A percentile compares a stretch with the other conserved stretches of the same genome.
Evolutionary conservation across 176 grass and related monocot genomes (phyloP).

Genomic region (Bothriochloa decipiens): DNA sequence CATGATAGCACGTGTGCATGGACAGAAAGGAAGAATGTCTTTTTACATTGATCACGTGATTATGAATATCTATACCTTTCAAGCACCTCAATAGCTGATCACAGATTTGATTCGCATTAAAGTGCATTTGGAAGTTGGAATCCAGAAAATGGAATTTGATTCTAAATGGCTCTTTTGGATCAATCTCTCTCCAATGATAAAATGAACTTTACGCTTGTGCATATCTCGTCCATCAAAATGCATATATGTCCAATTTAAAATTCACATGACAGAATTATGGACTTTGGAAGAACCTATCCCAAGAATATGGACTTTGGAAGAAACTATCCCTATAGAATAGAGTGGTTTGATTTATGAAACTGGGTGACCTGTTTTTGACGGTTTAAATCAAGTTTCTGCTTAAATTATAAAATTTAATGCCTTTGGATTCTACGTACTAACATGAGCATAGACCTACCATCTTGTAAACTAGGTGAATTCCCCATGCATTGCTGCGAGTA

Average conservation of each 20-base stretch:
- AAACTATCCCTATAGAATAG: too few relatives aligned
- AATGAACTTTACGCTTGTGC: neutral
- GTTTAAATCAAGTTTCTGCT: too few relatives aligned
- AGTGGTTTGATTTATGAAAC: too few relatives aligned
- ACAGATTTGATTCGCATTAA: neutral
- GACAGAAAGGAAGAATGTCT: neutral
- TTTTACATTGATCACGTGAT: neutral
- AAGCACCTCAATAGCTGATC: neutral
- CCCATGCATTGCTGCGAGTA: too few relatives aligned
- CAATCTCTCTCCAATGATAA: neutral
- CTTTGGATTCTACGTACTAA: too few relatives aligned
- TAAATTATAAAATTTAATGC: too few relatives aligned
- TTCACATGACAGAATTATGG: neutral
- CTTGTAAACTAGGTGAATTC: too few relatives aligned
- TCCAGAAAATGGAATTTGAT: neutral
- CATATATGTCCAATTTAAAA: neutral
- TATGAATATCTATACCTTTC: neutral
- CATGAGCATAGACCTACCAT: too few relatives aligned
- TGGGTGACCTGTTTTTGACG: too few relatives aligned
- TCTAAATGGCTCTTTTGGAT: neutral
- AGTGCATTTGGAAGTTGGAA: neutral
- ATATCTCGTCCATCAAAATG: neutral
- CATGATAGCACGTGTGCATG: neutral
- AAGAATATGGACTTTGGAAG: neutral
- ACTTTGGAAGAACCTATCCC: too few relatives aligned